Conservation (phyloP, 2,329 filamentous ascomycete genomes). For the Colletotrichum chrysophilum region DNA sequence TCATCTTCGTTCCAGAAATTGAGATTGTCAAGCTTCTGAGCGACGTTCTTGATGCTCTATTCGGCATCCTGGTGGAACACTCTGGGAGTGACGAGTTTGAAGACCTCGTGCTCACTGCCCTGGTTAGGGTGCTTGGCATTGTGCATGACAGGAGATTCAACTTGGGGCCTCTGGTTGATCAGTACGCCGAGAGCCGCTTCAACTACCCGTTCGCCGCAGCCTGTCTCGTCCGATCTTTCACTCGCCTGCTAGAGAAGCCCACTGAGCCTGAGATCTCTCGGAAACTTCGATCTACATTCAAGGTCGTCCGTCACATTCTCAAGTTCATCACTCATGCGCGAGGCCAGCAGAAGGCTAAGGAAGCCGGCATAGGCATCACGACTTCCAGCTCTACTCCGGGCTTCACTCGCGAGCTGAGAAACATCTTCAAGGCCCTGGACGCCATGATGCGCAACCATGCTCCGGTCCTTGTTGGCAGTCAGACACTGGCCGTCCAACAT, state of each 20-base stretch:
- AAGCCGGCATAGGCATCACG: constrained; percentile 84
- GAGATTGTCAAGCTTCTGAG: constrained; percentile 94
- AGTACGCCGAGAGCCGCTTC: constrained; percentile 87
- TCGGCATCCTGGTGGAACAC: constrained; percentile 89
- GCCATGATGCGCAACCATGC: constrained; percentile 86
- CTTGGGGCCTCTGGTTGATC: constrained; percentile 85
- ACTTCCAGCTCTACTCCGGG: constrained; percentile 62
- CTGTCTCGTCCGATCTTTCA: constrained; percentile 86
- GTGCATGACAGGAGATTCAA: constrained; percentile 95
- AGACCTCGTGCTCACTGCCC: constrained; percentile 86
- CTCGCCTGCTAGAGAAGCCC: constrained; percentile 80
- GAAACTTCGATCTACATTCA: constrained; percentile 88
- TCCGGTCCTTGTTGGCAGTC: constrained; percentile 87
- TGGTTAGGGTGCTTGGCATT: constrained; percentile 90
- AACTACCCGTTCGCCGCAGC: constrained; percentile 93
- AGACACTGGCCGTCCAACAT: constrained; percentile 93
- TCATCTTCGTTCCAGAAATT: constrained; percentile 94
- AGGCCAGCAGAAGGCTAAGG: constrained; percentile 86
- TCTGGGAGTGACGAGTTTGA: constrained; percentile 92
- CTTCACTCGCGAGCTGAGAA: constrained; percentile 83
- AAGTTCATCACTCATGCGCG: constrained; percentile 94
- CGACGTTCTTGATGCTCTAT: constrained; percentile 89
- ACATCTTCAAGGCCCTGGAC: constrained; percentile 90
- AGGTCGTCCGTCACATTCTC: constrained; percentile 90
- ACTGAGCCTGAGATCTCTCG: constrained; percentile 83